Evolutionary conservation across 225 moss, liverwort and hornwort genomes (phyloP), one percentile per base, ranked within the genome.

Genomic region (Sphagnum contortum): DNA sequence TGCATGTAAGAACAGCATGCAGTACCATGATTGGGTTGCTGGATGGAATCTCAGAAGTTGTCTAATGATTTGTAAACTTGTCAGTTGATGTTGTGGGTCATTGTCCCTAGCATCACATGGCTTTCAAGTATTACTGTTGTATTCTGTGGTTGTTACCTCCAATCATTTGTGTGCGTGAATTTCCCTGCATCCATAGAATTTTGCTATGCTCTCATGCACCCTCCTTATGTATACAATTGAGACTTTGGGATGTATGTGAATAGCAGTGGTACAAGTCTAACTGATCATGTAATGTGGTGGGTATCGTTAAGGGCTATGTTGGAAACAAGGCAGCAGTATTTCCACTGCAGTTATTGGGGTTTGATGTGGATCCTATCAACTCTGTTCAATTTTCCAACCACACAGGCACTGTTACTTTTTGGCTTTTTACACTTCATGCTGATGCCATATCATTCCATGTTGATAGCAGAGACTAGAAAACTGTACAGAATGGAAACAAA

Each of bases 331-430:
- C 96, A 58, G 96, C 96, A 10, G 96, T 98, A 4, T 91, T 93
- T 60, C 92, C 92, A 8, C 75, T 98, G 77, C 92, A 98, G 74
- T 67, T 98, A 63, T 61, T 98, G 79, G 93, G 96, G 63, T 92
- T 88, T 59, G 96, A 98, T 58, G 90, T 98, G 57, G 92, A 98
- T 75, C 90, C 96, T 64, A 79, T 92, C 73, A 98, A 98, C 57
- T 92, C 96, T 55, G 96, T 98, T 9, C 92, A 98, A 13, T 98
- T 98, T 70, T 98, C 96, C 72, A 98, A 93, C 67, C 96, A 93
- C 58, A 91, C 96, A 89, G 93, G 96, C 87, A 85, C 79, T 70
- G 77, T 48, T 66, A 56, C 68, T 46, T 45, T 45, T 61, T 48
- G 44, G 44, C 7, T 45, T 47, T 61, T 61, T 7, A 29, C 29